Conservation (phyloP, 2,329 filamentous ascomycete species). For the Fusarium papillatum region DNA sequence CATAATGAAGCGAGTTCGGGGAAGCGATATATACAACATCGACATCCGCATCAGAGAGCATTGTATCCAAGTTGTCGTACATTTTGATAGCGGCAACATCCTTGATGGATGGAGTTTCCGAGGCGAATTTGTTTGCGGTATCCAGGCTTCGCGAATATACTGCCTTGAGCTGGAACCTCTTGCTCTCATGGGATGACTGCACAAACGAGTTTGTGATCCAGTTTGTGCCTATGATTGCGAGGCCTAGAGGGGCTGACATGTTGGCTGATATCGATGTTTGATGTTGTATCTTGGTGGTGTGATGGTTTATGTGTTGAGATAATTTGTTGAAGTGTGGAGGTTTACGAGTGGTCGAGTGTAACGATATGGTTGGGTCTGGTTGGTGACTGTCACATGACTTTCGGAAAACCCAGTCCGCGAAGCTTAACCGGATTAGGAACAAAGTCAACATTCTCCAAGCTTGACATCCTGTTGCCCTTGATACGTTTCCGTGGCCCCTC, state of each 20-base stretch:
- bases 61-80: slow-evolving; percentile 26
- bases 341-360: not conserved
- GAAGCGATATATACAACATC: slow-evolving; percentile 34
- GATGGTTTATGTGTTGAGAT: not conserved
- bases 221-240: slow-evolving; percentile 36
- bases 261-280: not conserved
- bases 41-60: slow-evolving; percentile 17
- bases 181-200: slow-evolving; percentile 34
- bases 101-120: slow-evolving; percentile 27
- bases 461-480: not conserved
- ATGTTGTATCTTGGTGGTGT: not conserved
- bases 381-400: not conserved
- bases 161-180: slow-evolving; percentile 20
- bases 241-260: slow-evolving; percentile 32
- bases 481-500: too few relatives aligned
- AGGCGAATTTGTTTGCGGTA: slow-evolving; percentile 28
- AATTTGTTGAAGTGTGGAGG: slow-evolving; percentile 1
- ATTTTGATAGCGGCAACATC: slow-evolving; percentile 3
- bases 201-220: slow-evolving; percentile 40
- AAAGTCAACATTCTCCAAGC: not conserved
- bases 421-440: not conserved
- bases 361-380: not conserved
- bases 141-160: slow-evolving; percentile 33
- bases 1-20: slow-evolving; percentile 36
- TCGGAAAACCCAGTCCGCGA: not conserved